phyloP scores from a whole-genome alignment of 768 basidiomycete genomes.

The Lactarius sp. region DNA sequence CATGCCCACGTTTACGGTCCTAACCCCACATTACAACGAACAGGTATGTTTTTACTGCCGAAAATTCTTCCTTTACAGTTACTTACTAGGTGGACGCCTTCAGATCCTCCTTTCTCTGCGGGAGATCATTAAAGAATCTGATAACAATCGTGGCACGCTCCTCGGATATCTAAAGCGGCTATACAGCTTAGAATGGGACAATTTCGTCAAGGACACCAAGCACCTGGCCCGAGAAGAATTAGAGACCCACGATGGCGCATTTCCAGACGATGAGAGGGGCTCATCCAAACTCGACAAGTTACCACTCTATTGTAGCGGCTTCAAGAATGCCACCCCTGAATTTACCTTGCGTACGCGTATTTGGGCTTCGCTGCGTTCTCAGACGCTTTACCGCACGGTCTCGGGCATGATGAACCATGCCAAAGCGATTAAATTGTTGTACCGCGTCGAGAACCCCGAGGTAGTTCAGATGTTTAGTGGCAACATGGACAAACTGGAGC shows the following conservation, averaged over 20 bases:
- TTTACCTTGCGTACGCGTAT: conserved; percentile 98
- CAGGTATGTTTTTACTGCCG: conserved; percentile 58
- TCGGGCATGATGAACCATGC: conserved; percentile 99
- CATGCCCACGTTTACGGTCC: conserved; percentile 99
- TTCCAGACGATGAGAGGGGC: conserved; percentile 76
- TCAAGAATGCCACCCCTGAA: conserved; percentile 99
- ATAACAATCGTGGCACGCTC: conserved; percentile 94
- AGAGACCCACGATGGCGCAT: conserved; percentile 73
- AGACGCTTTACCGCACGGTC: conserved; percentile 97
- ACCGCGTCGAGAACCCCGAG: conserved; percentile 99
- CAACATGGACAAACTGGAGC: conserved; percentile 94
- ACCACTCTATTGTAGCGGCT: conserved; percentile 97
- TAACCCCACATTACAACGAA: conserved; percentile 98
- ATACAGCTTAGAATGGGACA: conserved; percentile 98
- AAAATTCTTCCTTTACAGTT: not conserved
- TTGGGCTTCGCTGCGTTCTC: conserved; percentile 97
- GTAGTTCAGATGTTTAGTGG: conserved; percentile 96
- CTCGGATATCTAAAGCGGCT: conserved; percentile 98
- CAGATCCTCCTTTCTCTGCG: conserved; percentile 92
- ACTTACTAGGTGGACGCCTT: not conserved
- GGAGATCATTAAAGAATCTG: conserved; percentile 98
- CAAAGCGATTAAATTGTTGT: conserved; percentile 97
- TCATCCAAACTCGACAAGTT: conserved; percentile 84
- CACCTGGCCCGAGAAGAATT: conserved; percentile 97
- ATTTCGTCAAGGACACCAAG: conserved; percentile 99